Base-by-base conservation (phyloP, 2,329 filamentous ascomycete genomes). In the Colletotrichum graminicola region DNA sequence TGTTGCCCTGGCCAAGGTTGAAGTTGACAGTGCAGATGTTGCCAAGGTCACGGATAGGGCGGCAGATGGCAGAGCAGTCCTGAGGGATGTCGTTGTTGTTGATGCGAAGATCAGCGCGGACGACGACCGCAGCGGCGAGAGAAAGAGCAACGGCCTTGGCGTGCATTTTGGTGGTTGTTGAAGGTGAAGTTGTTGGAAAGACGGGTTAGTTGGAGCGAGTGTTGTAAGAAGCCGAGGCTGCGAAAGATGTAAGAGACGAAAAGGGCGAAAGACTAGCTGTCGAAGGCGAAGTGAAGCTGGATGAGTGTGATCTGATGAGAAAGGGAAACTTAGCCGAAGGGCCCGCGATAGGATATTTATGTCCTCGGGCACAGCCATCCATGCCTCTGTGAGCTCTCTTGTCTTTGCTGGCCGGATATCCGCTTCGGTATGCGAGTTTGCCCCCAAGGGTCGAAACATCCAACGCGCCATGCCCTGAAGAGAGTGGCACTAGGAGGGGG, bases 1-100 rank as follows among this genome's bases (percentile, higher is more conserved):
- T 72, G 69, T 69, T 75, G 34, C 54, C 65, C 68, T 71, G 68
- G 47, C 65, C 69, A 16, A 60, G 39, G 54, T 69, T 59, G 47
- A 79, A 76, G 64, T 80, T 76, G 45, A 79, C 78, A 32, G 81
- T 79, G 72, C 83, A 84, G 49, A 75, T 76, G 43, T 76, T 76
- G 62, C 78, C 79, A 39, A 83, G 78, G 32, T 79, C 72, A 12
- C 76, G 78, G 43, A 83, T 75, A 55, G 82, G 81, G 29, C 75
- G 66, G 73, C 82, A 84, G 75, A 83, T 80, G 73, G 75, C 71
- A 36, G 75, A 72, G 76, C 82, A 83, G 49, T 73, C 74, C n/a
- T 67, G 62, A 10, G 82, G 81, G 14, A 82, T 75, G 63, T 83
- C 78, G 59, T 79, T 77, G 54, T 75, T 70, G 63, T 81, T 79